Evolutionary conservation across 2,329 filamentous ascomycete genomes (phyloP).

Genomic region (Pyrenophora teres): DNA sequence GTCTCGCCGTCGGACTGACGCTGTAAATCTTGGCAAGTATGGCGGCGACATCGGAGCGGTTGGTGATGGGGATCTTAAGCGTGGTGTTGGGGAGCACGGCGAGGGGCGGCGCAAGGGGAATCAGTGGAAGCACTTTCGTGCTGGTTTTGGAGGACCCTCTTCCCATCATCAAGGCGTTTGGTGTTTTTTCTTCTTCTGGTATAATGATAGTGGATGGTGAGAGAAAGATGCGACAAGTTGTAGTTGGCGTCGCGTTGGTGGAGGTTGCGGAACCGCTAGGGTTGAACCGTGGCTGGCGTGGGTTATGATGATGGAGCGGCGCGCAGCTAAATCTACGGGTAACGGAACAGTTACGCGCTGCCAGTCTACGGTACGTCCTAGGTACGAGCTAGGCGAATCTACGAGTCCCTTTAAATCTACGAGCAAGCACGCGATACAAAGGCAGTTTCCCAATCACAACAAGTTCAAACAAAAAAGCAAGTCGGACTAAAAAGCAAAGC

Average conservation of each 20-base stretch:
- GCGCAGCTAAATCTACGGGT: too few species aligned
- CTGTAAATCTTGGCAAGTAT: conserved; percentile 85
- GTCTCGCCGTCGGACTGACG: conserved; percentile 68
- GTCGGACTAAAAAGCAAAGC: too few species aligned
- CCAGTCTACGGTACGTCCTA: too few species aligned
- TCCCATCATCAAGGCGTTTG: conserved; percentile 34
- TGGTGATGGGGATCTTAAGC: conserved; percentile 80
- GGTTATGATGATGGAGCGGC: not conserved
- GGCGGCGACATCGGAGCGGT: conserved; percentile 85
- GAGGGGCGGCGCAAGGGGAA: conserved; percentile 78
- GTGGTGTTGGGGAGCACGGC: conserved; percentile 86
- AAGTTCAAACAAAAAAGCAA: too few species aligned
- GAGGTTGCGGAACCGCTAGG: conserved; percentile 12
- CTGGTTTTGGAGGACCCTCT: conserved; percentile 42
- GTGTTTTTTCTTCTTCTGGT: too few species aligned
- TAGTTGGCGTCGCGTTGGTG: not conserved
- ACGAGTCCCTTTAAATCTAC: too few species aligned
- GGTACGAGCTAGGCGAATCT: too few species aligned
- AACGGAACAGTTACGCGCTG: too few species aligned
- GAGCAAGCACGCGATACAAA: too few species aligned
- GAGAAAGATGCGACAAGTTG: not conserved
- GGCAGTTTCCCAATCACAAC: too few species aligned
- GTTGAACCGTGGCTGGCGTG: conserved; percentile 5
- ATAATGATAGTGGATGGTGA: too few species aligned
- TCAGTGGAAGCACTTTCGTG: conserved; percentile 66